Evolutionary conservation across 768 basidiomycete species (phyloP), one percentile per base, ranked within the genome.

Genomic region (Ephemerocybe angulata): DNA sequence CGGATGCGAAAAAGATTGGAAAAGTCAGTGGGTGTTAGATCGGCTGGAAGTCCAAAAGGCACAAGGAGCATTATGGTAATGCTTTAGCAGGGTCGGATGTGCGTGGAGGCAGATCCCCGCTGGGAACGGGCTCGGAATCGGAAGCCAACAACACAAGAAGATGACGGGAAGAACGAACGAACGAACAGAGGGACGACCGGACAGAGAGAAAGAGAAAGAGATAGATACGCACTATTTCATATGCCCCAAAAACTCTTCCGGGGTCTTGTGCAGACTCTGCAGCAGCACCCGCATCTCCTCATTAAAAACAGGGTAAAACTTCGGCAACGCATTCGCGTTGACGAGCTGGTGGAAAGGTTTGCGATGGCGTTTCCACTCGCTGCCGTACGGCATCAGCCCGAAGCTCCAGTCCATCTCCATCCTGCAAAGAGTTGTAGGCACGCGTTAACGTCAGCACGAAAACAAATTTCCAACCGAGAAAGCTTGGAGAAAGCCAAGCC

Each of bases 301-400:
- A 28, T 46, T 42, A 27, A 53, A 25, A 68, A 65, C 5, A 67
- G 63, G 12, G 75, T 78, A 43, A 79, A 59, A 12, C 70, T 70
- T 17, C 76, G 79, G 19, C 60, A 62, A 56, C 53, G 31, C 53
- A 44, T 29, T 60, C 50, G 48, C 50, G 51, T 22, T 59, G 43
- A 49, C 54, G 40, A 46, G 40, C 19, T 43, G 28, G 27, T 41
- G 48, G 33, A 53, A 50, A 8, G 53, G 29, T 10, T 52, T 19
- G 19, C 54, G 50, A 27, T 54, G 38, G 29, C 50, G 30, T 38
- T 52, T 43, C 60, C 57, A 51, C 13, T 22, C 22, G 21, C 19
- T 15, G 4, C 41, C 52, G 25, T 43, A 48, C 1, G 8, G 48
- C 48, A 50, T 50, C 21, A 35, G 30, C 10, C 48, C 48, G 22